Evolutionary conservation across 345 rosid species (phyloP), one percentile per base, ranked within the genome.

Genomic region (Tarenaya hassleriana): DNA sequence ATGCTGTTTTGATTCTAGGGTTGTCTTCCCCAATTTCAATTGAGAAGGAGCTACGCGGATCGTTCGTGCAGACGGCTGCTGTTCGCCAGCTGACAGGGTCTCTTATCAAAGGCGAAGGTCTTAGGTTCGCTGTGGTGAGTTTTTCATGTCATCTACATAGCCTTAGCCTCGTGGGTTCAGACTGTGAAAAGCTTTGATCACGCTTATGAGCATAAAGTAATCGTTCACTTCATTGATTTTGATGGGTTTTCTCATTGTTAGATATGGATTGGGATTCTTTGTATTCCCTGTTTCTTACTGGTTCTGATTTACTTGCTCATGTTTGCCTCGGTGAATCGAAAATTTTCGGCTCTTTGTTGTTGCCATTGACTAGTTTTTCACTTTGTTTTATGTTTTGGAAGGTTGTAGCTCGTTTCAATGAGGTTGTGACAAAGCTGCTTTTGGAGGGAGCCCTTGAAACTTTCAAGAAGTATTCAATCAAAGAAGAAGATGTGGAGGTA

Each of bases 381-480:
- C n/a, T n/a, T n/a, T n/a, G 15, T 27, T 15, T 52, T 16, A 35
- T 29, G 12, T 1, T 24, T 16, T 34, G 37, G 3, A 59, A 92
- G 98, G 97, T 88, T 60, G 89, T 92, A n/a, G 95, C 97, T 7
- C 73, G 98, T 63, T 92, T 88, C 70, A 88, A 88, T 64, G 98
- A 92, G 74, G 73, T 92, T 42, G 87, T 92, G 55, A 94, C 99
- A 0, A 85, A 57, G 73, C 77, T 21, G 32, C 79, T 92, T 24
- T 70, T 92, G 54, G 91, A 86, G 41, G 97, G 99, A 55, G 97
- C 99, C n/a, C 53, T 88, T 67, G 88, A 69, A 32, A 83, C 95
- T 52, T 94, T 94, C 78, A 77, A 33, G 52, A 94, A 68, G 65
- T 88, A 81, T 60, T 83, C 94, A 1, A 88, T 88, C 33, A 70